A percentile compares a stretch with the other conserved stretches of the same genome.
Evolutionary conservation across 176 grass and related monocot genomes (phyloP).

Genomic region (Alloteropsis semialata): DNA sequence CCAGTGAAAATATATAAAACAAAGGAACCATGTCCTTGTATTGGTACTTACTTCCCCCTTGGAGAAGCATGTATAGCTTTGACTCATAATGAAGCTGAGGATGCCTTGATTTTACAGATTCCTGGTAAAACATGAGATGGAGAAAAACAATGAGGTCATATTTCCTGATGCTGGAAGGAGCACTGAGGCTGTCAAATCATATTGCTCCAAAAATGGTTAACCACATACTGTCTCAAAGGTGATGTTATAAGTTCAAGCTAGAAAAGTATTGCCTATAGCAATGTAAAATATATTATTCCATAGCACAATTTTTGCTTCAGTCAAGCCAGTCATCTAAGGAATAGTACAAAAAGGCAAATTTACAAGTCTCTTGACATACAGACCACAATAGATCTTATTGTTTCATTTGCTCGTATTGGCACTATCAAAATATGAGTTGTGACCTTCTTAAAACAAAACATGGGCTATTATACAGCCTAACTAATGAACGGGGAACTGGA

Average conservation of each 20-base stretch:
- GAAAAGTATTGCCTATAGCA: not conserved
- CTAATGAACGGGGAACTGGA: not conserved
- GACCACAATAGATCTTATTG: not conserved
- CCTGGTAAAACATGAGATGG: slow-evolving; percentile 46
- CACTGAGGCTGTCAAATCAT: not conserved
- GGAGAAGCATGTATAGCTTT: slow-evolving; percentile 92
- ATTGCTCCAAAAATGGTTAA: not conserved
- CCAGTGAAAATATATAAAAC: not conserved
- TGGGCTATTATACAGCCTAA: not conserved
- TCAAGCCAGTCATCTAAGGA: slow-evolving; percentile 14
- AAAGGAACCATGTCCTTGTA: not conserved
- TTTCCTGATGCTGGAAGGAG: slow-evolving; percentile 13
- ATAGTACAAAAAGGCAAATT: not conserved
- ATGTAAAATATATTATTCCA: not conserved
- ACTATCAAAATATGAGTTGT: not conserved
- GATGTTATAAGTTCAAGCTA: not conserved
- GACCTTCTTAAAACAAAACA: not conserved
- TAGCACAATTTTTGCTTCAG: not conserved
- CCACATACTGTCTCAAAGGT: not conserved
- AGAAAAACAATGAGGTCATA: not conserved
- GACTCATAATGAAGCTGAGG: slow-evolving; percentile 93
- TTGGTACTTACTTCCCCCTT: slow-evolving; percentile 77
- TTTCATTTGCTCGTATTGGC: not conserved
- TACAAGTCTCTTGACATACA: slow-evolving; percentile 4
- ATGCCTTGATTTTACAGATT: slow-evolving; percentile 93